Evolutionary conservation across 345 rosid species (phyloP), one percentile per base, ranked within the genome.

Genomic region (Streptanthus diversifolius): DNA sequence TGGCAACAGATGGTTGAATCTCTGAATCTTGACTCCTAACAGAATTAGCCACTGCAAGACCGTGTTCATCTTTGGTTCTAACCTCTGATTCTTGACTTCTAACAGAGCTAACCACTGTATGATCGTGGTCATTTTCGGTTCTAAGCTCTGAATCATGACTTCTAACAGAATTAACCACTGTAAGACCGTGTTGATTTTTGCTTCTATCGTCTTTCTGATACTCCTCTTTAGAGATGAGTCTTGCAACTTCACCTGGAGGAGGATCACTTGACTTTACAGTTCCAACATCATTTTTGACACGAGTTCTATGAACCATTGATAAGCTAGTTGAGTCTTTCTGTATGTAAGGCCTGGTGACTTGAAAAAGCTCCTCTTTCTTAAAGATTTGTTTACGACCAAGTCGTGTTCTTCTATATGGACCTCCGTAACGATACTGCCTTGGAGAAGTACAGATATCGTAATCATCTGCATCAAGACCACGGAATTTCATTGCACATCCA

Each of bases 401-500:
- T 44, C 75, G 71, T 18, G 77, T 58, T 74, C 80, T 82, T 36
- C 78, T 58, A 33, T 74, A 66, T 0, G 72, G 76, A 66, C 74
- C 71, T 56, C 68, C 70, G 52, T 77, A 64, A 54, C 44, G 39
- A 69, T 65, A 29, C 65, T 58, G 66, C 71, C 72, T 80, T 18
- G 77, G 65, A 57, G 78, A 77, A 4, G 77, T 55, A 22, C 82
- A 79, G 35, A 77, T 78, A 43, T 71, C 53, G 15, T 79, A 72
- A 77, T 83, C 85, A 53, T 68, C 85, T 51, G 37, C 72, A 67
- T 71, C 61, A 67, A 83, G 71, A 70, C 73, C 81, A 24, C 72
- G 59, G 8, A 73, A 39, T 24, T 80, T 68, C 45, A 79, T 41
- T 15, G 63, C 79, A 73, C 36, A 57, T 27, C 56, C 72, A 17